These are phyloP conservation scores for Tubosaeta brunneosetosa DNA, from an alignment of 768 basidiomycete genomes.

Conservation along the genomic window DNA sequence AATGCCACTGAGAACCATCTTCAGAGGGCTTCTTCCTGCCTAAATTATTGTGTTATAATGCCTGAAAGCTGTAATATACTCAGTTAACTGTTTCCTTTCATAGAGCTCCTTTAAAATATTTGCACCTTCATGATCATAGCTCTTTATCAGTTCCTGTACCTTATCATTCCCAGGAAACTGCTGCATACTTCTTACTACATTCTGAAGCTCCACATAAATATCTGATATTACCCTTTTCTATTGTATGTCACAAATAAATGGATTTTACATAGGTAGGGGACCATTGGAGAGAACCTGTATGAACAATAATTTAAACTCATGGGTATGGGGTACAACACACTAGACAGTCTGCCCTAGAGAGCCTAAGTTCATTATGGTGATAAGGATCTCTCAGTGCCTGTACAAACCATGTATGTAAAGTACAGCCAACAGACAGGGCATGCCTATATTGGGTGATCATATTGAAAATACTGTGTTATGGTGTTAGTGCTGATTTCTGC, in stretches of 20 bases:
- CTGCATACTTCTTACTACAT: neutral
- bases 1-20: neutral
- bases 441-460: neutral
- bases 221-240: neutral
- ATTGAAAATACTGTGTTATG: neutral
- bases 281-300: neutral
- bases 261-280: neutral
- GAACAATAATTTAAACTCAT: neutral
- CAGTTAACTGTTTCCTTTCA: neutral
- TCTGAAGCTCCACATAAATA: neutral
- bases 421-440: neutral
- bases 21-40: neutral
- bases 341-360: neutral
- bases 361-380: neutral
- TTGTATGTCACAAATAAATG: neutral
- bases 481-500: neutral
- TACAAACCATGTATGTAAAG: neutral
- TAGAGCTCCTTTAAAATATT: neutral
- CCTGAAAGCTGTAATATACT: neutral
- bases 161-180: neutral
- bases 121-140: neutral
- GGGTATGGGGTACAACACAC: neutral
- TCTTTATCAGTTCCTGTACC: neutral
- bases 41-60: neutral
- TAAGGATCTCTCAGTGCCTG: neutral